Evolutionary conservation across 352 stramenopile genomes (phyloP).

Genomic region (Thalassiosira livingstoniorum): DNA sequence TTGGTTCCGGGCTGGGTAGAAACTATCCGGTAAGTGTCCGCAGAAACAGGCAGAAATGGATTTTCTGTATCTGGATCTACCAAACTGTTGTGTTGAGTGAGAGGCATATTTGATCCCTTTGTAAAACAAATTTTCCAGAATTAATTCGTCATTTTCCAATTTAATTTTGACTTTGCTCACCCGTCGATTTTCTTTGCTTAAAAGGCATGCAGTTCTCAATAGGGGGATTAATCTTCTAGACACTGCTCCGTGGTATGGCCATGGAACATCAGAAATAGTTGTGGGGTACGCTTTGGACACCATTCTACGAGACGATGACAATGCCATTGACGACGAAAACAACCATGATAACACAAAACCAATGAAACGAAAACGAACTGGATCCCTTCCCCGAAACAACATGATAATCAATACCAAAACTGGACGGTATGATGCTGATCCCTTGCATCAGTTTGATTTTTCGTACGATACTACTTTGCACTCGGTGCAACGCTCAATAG

Average conservation of each 20-base stretch:
- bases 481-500: conserved; percentile 81
- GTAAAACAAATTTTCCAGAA: not conserved
- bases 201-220: conserved; percentile 65
- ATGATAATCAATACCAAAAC: conserved; percentile 88
- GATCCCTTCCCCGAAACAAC: conserved; percentile 56
- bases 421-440: conserved; percentile 85
- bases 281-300: conserved; percentile 84
- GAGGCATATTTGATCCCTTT: not conserved
- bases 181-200: not conserved
- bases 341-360: not conserved
- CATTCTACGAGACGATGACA: conserved; percentile 37
- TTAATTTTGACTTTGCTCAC: too few species aligned
- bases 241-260: conserved; percentile 88
- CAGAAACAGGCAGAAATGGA: too few species aligned
- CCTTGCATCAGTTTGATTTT: conserved; percentile 87
- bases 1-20: conserved; percentile 77
- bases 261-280: conserved; percentile 85
- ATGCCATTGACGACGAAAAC: conserved; percentile 19
- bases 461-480: conserved; percentile 79
- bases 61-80: too few species aligned
- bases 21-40: conserved; percentile 65
- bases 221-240: conserved; percentile 84
- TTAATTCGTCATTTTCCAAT: not conserved
- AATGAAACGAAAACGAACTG: conserved; percentile 35
- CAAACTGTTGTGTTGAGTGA: not conserved